Conservation (phyloP, 371 early-diverging fungal species). For the Phascolomyces articulosus region DNA sequence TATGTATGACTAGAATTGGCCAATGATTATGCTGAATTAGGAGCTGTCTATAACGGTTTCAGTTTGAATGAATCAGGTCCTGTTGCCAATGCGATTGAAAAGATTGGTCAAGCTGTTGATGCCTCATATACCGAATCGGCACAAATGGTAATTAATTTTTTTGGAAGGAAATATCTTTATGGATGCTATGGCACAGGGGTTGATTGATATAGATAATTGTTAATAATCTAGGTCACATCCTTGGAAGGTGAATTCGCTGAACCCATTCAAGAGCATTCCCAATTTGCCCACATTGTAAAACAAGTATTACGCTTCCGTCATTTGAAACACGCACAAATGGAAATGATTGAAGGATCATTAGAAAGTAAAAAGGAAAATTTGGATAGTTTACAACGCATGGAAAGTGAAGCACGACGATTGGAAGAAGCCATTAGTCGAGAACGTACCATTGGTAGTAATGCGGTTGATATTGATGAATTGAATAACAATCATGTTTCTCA, state of each 20-base stretch:
- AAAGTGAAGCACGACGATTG: slow-evolving; percentile 84
- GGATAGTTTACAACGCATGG: slow-evolving; percentile 73
- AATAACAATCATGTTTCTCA: neutral
- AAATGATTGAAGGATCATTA: slow-evolving; percentile 73
- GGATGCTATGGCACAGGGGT: too few relatives aligned
- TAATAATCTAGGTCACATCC: slow-evolving; percentile 24
- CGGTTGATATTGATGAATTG: slow-evolving; percentile 32
- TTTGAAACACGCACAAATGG: slow-evolving; percentile 86
- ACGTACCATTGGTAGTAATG: slow-evolving; percentile 36
- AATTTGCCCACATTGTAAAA: slow-evolving; percentile 86
- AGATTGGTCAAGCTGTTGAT: slow-evolving; percentile 91
- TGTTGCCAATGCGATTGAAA: slow-evolving; percentile 86
- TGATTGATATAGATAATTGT: too few relatives aligned
- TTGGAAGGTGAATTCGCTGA: slow-evolving; percentile 84
- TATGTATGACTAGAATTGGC: slow-evolving; percentile 47
- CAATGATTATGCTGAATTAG: slow-evolving; percentile 86
- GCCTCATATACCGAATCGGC: slow-evolving; percentile 76
- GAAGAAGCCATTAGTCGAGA: slow-evolving; percentile 72
- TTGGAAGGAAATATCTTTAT: neutral
- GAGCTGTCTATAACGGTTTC: slow-evolving; percentile 92
- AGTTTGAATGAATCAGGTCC: slow-evolving; percentile 79
- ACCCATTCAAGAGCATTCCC: slow-evolving; percentile 87
- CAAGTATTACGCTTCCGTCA: slow-evolving; percentile 83
- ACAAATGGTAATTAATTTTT: slow-evolving; percentile 53
- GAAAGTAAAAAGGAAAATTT: slow-evolving; percentile 69